phyloP scores from a whole-genome alignment of 164 flowering plant species.

The Akebia trifoliata region DNA sequence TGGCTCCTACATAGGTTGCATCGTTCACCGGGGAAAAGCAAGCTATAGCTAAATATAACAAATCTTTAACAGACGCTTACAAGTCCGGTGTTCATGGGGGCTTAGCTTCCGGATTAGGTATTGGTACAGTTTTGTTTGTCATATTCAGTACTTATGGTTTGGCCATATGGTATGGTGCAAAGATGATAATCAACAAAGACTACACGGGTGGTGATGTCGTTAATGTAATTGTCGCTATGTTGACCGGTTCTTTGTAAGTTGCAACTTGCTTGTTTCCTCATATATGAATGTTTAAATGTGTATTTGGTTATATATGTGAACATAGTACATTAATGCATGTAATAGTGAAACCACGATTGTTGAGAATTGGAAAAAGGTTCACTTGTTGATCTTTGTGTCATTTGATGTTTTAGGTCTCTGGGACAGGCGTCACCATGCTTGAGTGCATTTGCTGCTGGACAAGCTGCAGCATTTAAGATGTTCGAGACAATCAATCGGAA shows the following conservation, averaged over 20 bases:
- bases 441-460: slow-evolving; percentile 45
- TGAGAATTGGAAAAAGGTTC: not conserved
- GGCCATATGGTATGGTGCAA: slow-evolving; percentile 46
- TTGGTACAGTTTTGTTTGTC: slow-evolving; percentile 31
- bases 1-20: slow-evolving; percentile 31
- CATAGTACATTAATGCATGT: not conserved
- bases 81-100: slow-evolving; percentile 37
- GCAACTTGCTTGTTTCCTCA: not conserved
- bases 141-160: slow-evolving; percentile 32
- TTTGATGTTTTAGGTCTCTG: slow-evolving; percentile 27
- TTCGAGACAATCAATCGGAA: slow-evolving; percentile 41
- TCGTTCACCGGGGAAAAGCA: slow-evolving; percentile 54
- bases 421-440: slow-evolving; percentile 50
- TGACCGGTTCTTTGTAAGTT: slow-evolving; percentile 49
- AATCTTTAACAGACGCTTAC: slow-evolving; percentile 32
- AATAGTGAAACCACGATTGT: not conserved
- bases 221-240: slow-evolving; percentile 32
- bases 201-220: slow-evolving; percentile 50
- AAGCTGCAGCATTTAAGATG: slow-evolving; percentile 52
- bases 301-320: not conserved
- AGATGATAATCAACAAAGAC: slow-evolving; percentile 33
- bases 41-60: slow-evolving; percentile 35
- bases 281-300: not conserved
- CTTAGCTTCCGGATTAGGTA: slow-evolving; percentile 35
- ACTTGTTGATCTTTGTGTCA: not conserved